Base-by-base conservation (phyloP, 768 basidiomycete genomes). In the Tylopilus cervinicoccineus region DNA sequence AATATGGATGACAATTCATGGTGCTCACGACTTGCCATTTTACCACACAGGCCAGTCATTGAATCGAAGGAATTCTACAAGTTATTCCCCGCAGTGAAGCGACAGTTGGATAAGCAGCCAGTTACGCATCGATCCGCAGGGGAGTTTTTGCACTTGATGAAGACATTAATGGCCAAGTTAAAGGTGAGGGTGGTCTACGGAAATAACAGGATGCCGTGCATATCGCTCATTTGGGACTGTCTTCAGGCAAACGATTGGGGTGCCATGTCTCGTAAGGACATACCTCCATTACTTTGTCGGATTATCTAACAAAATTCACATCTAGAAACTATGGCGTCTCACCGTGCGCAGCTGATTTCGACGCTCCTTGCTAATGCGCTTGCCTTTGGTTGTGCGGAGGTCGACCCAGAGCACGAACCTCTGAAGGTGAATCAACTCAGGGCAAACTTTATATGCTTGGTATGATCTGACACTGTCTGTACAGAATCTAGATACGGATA, bases 91-190 rank as follows among this genome's bases (percentile, higher is more conserved):
- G 60, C 65, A 0, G 51, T 84, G 24, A 79, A 77, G 52, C 66
- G 64, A 43, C 65, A 65, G 4, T 58, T 84, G 6, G 77, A 83
- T 49, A 66, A 69, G 40, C 80, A 83, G 49, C 49, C 56, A 4
- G 47, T 75, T 1, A 79, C 81, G 0, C 80, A 84, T 55, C 63
- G 61, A 0, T 67, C 72, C 0, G 82, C 78, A 0, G 76, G 76
- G 14, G 72, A 78, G 48, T 84, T 84, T 55, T 63, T 83, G 5
- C 73, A 76, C 32, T 69, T 74, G 2, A 65, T 84, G 58, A 84
- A 84, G 60, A 79, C 79, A 0, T 51, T 84, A 37, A 84, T 84
- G 82, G 82, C 82, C 22, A 84, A 84, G 50, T 56, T 84, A 33
- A 84, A 83, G 72, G 82, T 78, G 41, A 51, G 46, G 31, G 16